phyloP scores from a whole-genome alignment of 129 eudicot genomes.

The sunflower (Helianthus annuus) region DNA sequence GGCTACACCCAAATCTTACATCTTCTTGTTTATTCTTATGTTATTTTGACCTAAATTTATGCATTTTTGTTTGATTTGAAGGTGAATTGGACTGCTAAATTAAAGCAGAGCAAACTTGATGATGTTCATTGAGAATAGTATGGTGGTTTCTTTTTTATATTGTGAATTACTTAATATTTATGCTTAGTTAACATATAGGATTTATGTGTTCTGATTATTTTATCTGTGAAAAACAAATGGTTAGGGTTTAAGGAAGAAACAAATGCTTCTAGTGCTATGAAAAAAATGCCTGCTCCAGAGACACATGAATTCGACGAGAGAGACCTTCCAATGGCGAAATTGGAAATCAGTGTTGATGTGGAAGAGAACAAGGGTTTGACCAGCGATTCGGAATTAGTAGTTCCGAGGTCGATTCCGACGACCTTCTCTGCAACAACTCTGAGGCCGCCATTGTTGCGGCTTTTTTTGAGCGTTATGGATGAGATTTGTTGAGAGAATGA shows the following conservation, averaged over 20 bases:
- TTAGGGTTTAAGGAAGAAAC: slow-evolving; percentile 44
- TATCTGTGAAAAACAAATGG: slow-evolving; percentile 56
- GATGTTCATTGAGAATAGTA: no score
- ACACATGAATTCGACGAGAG: slow-evolving; percentile 31
- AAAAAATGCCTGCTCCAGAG: slow-evolving; percentile 21
- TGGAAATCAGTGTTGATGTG: slow-evolving; percentile 42
- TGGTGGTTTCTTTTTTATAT: slow-evolving; percentile 43
- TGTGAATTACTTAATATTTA: background rate
- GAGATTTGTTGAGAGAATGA: no score
- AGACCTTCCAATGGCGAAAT: slow-evolving; percentile 33
- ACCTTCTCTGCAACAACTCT: no score
- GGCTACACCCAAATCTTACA: no score
- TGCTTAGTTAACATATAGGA: no score
- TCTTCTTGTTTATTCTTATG: no score
- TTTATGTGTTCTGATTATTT: no score
- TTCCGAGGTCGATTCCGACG: no score
- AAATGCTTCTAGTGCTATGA: slow-evolving; percentile 30
- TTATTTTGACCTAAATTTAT: slow-evolving; percentile 17
- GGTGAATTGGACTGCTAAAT: slow-evolving; percentile 74
- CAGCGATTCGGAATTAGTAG: slow-evolving; percentile 59
- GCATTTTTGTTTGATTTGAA: slow-evolving; percentile 15
- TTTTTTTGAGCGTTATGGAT: no score
- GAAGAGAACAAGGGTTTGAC: slow-evolving; percentile 46
- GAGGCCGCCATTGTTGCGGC: no score
- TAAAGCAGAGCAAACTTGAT: slow-evolving; percentile 84